phyloP scores from a whole-genome alignment of 1,284 basidiomycete genomes.

The Cryptococcus neoformans region DNA sequence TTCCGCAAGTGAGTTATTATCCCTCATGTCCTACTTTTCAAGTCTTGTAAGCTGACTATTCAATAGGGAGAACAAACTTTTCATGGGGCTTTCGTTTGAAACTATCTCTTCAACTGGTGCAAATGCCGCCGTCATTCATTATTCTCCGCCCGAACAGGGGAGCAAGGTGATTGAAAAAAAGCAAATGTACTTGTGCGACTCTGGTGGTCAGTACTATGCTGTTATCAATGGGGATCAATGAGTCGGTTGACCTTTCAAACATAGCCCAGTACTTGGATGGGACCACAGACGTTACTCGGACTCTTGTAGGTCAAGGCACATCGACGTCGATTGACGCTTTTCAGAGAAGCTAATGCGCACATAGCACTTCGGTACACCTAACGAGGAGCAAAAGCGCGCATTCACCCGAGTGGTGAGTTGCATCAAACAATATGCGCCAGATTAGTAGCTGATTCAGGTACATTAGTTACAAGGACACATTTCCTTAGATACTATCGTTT shows the following conservation, averaged over 20 bases:
- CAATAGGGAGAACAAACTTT: slow-evolving; percentile 66
- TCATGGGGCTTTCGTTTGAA: slow-evolving; percentile 83
- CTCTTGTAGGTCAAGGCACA: slow-evolving; percentile 58
- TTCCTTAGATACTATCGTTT: slow-evolving; percentile 69
- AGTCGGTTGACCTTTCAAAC: neutral
- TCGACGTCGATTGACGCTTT: no score
- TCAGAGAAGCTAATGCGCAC: slow-evolving; percentile 4
- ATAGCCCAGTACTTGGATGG: slow-evolving; percentile 81
- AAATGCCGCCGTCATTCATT: slow-evolving; percentile 93
- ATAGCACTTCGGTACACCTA: slow-evolving; percentile 86
- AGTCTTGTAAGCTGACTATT: neutral
- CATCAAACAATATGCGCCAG: no score
- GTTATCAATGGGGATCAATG: neutral
- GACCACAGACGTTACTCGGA: slow-evolving; percentile 92
- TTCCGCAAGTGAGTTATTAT: slow-evolving; percentile 66
- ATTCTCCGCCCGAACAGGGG: slow-evolving; percentile 70
- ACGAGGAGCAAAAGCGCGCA: slow-evolving; percentile 74
- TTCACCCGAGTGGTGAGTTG: slow-evolving; percentile 78
- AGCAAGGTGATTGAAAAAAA: slow-evolving; percentile 73
- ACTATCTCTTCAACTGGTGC: slow-evolving; percentile 90
- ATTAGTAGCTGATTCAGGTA: no score
- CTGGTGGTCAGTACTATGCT: slow-evolving; percentile 60
- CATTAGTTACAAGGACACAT: slow-evolving; percentile 81
- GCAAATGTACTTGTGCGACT: slow-evolving; percentile 92
- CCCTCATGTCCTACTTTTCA: neutral